Evolutionary conservation across 768 basidiomycete genomes (phyloP), one percentile per base, ranked within the genome.

Genomic region (Mycena albidolilacea): DNA sequence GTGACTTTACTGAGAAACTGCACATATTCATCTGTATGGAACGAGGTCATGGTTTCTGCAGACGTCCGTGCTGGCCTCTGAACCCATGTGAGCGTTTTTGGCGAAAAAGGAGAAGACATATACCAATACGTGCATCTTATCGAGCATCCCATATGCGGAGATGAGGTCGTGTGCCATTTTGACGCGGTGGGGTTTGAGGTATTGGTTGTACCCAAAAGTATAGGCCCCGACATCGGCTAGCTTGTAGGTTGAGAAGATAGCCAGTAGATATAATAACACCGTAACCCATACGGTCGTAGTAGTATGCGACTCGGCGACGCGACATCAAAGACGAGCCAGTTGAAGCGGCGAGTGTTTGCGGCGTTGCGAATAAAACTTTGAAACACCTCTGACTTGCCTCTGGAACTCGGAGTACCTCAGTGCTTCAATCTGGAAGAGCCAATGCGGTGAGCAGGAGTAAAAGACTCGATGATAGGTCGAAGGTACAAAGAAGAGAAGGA

Each of bases 1-100:
- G 93, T 95, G 37, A 99, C 97, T 60, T 90, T 89, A 66, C 90
- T 87, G 57, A 99, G 84, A 78, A 99, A 97, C 78, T 99, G 92
- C 70, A 99, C 89, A 82, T 98, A 99, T 87, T 99, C 98, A 85
- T 99, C 98, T 23, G 97, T 96, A 81, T 99, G 98, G 82, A 99
- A 99, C 12, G 92, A 85, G n/a, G 95, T 93, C 94, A 99, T 94
- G 30, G 90, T 88, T 77, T 91, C 88, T 15, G 92, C 89, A 0
- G 90, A 87, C 5, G 95, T 91, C 21, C 95, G 87, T 75, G 86
- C 88, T 7, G 96, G 92, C 78, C 86, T 88, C 94, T 95, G 78
- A 10, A 71, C n/a, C n/a, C 43, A 7, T 30, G 17, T 61, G 15
- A 63, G 77, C 19, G 64, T 19, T 39, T 52, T 52, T 44, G 6